Evolutionary conservation across 257 asterid genomes (phyloP), one percentile per base, ranked within the genome.

Genomic region (Solanum habrochaites): DNA sequence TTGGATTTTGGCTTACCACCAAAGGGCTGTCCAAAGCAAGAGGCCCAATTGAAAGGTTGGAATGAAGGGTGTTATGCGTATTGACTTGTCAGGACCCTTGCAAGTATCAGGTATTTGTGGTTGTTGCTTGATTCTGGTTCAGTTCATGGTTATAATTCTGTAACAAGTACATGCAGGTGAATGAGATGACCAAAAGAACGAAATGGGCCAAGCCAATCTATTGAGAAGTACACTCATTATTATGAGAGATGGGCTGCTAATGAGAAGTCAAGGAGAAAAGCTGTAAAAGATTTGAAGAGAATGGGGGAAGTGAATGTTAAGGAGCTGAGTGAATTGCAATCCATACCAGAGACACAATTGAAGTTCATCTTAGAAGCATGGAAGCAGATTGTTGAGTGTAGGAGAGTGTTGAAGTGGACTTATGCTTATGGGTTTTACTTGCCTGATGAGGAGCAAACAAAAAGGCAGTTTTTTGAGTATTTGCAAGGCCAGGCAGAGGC

Each of bases 241-340:
- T 86, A 86, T 29, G 88, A 86, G 64, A 60, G 88, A 52, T 86
- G 86, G 88, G 88, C 88, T 25, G 60, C 88, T 58, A 86, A 86
- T 31, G 75, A 78, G 85, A 74, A 78, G 80, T 77, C 87, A 2
- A 85, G 66, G 87, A 70, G 35, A 39, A 85, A 85, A 85, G 82
- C 82, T 40, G 39, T 45, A 43, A 21, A 43, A 35, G 87, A 85
- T 52, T 85, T 85, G 87, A 42, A 42, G 80, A 73, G 80, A 85
- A 70, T 85, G 82, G 87, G 49, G 14, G 43, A 42, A 31, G 87
- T 67, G 32, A 85, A 85, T 49, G 87, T 85, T 49, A 56, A 49
- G 82, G 80, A 69, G 87, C 87, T 85, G 62, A 67, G 82, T 69
- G 82, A 85, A 27, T 85, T 67, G 60, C 87, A 85, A 27, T 25